Evolutionary conservation across 306 rosid genomes (phyloP).

Genomic region (barrel medic (Medicago truncatula)): MtrunA17r5.0-ANR NC_053042.1:1359001-1359500

Average conservation of each 20-base stretch:
- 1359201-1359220: slow-evolving; percentile 67
- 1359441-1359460: slow-evolving; percentile 59
- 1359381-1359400: slow-evolving; percentile 67
- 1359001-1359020: slow-evolving; percentile 77
- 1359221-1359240: slow-evolving; percentile 63
- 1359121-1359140: slow-evolving; percentile 83
- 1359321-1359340: slow-evolving; percentile 75
- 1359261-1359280: slow-evolving; percentile 70
- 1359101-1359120: slow-evolving; percentile 68
- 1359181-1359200: slow-evolving; percentile 71
- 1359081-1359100: slow-evolving; percentile 78
- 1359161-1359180: slow-evolving; percentile 69
- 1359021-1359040: slow-evolving; percentile 76
- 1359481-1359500: slow-evolving; percentile 61
- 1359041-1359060: slow-evolving; percentile 71
- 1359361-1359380: slow-evolving; percentile 66
- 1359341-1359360: slow-evolving; percentile 66
- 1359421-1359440: slow-evolving; percentile 66
- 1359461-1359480: slow-evolving; percentile 58
- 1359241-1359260: slow-evolving; percentile 48
- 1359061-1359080: slow-evolving; percentile 72
- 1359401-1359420: slow-evolving; percentile 87
- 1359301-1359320: slow-evolving; percentile 77
- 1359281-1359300: slow-evolving; percentile 85
- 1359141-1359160: slow-evolving; percentile 79